phyloP scores from a whole-genome alignment of 2,329 filamentous ascomycete genomes.

The Aspergillus fructus region DNA sequence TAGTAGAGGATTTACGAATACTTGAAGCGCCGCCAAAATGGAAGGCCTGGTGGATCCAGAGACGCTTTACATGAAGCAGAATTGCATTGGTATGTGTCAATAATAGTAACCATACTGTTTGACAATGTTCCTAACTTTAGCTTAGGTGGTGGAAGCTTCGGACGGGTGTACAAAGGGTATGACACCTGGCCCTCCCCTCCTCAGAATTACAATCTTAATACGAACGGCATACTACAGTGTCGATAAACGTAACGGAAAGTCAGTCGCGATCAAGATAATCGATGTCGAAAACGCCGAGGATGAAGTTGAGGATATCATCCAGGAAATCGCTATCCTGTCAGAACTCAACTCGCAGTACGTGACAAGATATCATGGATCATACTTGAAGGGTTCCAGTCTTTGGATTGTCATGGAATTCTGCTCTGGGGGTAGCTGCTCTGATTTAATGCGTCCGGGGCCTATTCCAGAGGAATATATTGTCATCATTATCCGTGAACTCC shows the following conservation, averaged over 20 bases:
- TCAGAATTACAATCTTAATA: constrained; percentile 9
- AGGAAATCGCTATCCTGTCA: constrained; percentile 95
- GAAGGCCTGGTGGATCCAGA: constrained; percentile 74
- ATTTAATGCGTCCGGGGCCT: constrained; percentile 88
- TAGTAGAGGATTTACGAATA: constrained; percentile 1
- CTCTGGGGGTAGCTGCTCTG: constrained; percentile 91
- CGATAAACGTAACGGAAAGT: constrained; percentile 87
- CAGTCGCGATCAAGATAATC: constrained; percentile 97
- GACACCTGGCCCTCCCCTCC: constrained; percentile 20
- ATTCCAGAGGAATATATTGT: constrained; percentile 96
- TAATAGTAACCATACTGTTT: not conserved
- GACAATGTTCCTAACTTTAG: constrained; percentile 15
- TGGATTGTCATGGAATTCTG: constrained; percentile 99
- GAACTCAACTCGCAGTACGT: constrained; percentile 95
- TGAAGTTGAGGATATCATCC: constrained; percentile 98
- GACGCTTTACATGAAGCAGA: constrained; percentile 88
- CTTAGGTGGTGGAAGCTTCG: constrained; percentile 91
- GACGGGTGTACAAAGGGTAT: constrained; percentile 97
- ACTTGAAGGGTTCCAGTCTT: constrained; percentile 89
- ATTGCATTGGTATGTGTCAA: constrained; percentile 70
- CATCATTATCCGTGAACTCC: constrained; percentile 86
- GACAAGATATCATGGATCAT: constrained; percentile 96
- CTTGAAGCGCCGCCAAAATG: constrained; percentile 28
- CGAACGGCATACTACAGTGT: constrained; percentile 55
- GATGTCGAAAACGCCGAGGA: constrained; percentile 99